Evolutionary conservation across 2,329 filamentous ascomycete species (phyloP), one percentile per base, ranked within the genome.

Genomic region (Teratosphaeria epicoccoides): DNA sequence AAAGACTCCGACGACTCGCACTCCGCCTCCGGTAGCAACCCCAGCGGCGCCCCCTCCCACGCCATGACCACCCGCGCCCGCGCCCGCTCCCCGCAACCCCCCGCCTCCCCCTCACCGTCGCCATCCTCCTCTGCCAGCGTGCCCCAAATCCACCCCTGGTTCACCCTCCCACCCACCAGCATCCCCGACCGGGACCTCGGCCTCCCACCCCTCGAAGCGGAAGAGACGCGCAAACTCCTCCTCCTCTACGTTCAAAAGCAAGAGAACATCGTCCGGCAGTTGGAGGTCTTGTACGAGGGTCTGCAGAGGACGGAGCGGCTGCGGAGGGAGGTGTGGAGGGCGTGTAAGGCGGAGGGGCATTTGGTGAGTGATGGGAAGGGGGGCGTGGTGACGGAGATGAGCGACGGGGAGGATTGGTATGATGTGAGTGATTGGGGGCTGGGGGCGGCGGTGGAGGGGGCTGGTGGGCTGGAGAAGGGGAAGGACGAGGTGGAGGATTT

Each of bases 321-420:
- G 67, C 78, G 87, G 24, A 81, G 80, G 60, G 78, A 82, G 20
- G 85, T 93, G 2, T 77, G 84, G 64, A 79, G 80, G 59, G 89
- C 85, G 83, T 78, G 83, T 58, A 88, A 88, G 65, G 84, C 87
- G 1, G 87, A 91, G 70, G 86, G 78, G 22, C 87, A 91, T 63
- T 68, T 82, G 14, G 79, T 82, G 47, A 48, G 49, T 3, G 63
- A 64, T 47, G 60, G 59, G 7, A 61, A 61, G 54, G 63, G 62
- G 6, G 62, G 59, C 22, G 52, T 58, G 55, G 57, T 60, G 26
- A 66, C 63, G 24, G 86, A 90, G 66, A 83, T 93, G 83, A 89
- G 85, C 48, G 88, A 94, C 65, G 87, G 87, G 10, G 88, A 94
- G 72, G 88, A 94, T 66, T 94, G 87, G 85, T 90, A 89, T 64